Base-by-base conservation (phyloP, 2,329 filamentous ascomycete genomes). In the Penicillium polonicum region DNA sequence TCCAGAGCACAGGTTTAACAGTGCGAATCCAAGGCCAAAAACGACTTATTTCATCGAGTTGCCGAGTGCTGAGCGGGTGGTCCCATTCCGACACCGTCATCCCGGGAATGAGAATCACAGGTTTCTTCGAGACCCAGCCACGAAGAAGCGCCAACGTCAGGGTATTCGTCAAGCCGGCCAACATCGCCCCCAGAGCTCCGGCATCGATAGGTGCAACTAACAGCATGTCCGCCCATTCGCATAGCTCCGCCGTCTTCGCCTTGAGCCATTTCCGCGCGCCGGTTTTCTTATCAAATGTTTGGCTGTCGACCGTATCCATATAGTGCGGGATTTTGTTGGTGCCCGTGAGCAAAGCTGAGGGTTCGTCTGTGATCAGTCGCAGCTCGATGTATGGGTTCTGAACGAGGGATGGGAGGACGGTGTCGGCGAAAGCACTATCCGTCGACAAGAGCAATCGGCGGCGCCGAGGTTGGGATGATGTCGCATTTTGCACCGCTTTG, bases 21-120 rank as follows among this genome's bases (percentile, higher is more conserved):
- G 94, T 86, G 60, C 88, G 84, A 52, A 96, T 85, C 91, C 91
- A 96, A 52, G 87, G 88, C 91, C 91, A 96, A 72, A 91, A 92
- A 61, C 85, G 81, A 62, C 88, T 83, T 42, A 96, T 85, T 75
- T 95, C 94, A 74, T 85, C 88, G 60, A 96, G 82, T 70, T 96
- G 92, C 68, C 91, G 89, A 77, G 90, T 90, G 17, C 91, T 96
- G 77, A 92, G 87, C 2, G 92, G 91, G 68, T 94, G 92, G 70
- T 92, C 87, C 91, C 91, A 96, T 86, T 93, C 92, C 59, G 89
- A 83, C 1, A 85, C 86, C 35, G 90, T 93, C 92, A 97, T 95
- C 63, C 90, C 91, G 0, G 92, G 92, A 7, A 96, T 87, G 57
- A 97, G 78, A 48, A 96, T 77, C 31, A 96, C 89, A 66, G 88